These are phyloP conservation scores for Eremochloa ophiuroides DNA, from an alignment of 176 grass and related monocot species.

Conservation along the genomic window DNA sequence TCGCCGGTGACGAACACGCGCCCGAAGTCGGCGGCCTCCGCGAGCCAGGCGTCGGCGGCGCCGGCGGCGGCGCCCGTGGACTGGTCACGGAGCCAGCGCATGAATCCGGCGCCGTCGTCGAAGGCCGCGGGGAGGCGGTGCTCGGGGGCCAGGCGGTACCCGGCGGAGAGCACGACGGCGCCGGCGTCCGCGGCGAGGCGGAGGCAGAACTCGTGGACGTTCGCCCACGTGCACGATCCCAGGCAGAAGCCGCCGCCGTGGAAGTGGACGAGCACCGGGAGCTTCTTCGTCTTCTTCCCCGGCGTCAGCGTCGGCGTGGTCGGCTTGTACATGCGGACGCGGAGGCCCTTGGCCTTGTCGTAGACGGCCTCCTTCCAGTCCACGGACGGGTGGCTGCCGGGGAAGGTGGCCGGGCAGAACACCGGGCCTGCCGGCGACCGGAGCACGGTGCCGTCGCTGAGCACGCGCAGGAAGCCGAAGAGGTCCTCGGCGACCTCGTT, in stretches of 20 bases:
- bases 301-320: background rate
- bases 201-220: constrained; percentile 74
- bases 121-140: constrained; percentile 61
- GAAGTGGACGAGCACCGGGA: constrained; percentile 64
- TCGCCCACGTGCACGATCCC: constrained; percentile 75
- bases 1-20: constrained; percentile 75
- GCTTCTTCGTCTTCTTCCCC: background rate
- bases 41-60: constrained; percentile 45
- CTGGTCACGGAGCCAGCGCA: constrained; percentile 36
- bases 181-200: constrained; percentile 54
- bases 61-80: background rate
- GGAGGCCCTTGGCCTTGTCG: constrained; percentile 51
- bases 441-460: constrained; percentile 42
- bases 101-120: constrained; percentile 36
- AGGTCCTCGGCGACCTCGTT: constrained; percentile 33
- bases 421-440: constrained; percentile 27
- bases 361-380: constrained; percentile 63
- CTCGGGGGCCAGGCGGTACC: constrained; percentile 82
- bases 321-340: constrained; percentile 68
- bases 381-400: constrained; percentile 37
- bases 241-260: constrained; percentile 88
- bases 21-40: constrained; percentile 49
- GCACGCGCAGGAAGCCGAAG: constrained; percentile 37
- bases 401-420: constrained; percentile 38
- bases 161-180: constrained; percentile 61